Conservation (phyloP, 257 asterid genomes). For the Nicotiana undulata region DNA sequence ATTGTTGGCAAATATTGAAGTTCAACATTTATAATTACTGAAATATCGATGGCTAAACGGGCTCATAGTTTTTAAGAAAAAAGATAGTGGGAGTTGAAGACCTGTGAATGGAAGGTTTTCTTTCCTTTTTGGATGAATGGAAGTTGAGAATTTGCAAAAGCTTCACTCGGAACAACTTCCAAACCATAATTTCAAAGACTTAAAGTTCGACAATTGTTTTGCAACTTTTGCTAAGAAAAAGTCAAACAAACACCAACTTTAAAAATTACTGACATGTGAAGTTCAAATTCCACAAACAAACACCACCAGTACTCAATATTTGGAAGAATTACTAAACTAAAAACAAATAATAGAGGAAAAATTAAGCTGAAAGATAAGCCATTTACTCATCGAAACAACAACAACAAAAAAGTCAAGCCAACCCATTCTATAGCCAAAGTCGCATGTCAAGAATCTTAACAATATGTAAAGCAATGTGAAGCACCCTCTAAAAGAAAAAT, state of each 20-base stretch:
- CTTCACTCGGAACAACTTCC: not conserved
- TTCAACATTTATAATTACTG: not conserved
- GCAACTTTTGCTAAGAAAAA: not conserved
- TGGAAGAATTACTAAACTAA: not conserved
- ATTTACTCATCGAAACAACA: not conserved
- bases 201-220: not conserved
- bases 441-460: not conserved
- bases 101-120: not conserved
- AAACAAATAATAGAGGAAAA: not conserved
- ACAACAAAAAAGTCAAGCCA: constrained; percentile 1
- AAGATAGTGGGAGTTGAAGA: not conserved
- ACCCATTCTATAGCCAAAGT: not conserved
- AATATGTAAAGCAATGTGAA: not conserved
- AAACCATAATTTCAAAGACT: not conserved
- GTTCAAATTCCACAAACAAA: not conserved
- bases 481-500: not conserved
- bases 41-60: not conserved
- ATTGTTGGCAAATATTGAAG: not conserved
- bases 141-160: not conserved
- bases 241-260: not conserved
- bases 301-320: not conserved
- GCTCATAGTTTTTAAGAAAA: not conserved
- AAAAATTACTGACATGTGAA: not conserved
- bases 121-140: not conserved
- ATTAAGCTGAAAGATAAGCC: not conserved